Percentiles rank a stretch among this genome's conserved stretches.
Evolutionary conservation across 179 eudicot species (phyloP).

Genomic region (Gypsophila paniculata): DNA sequence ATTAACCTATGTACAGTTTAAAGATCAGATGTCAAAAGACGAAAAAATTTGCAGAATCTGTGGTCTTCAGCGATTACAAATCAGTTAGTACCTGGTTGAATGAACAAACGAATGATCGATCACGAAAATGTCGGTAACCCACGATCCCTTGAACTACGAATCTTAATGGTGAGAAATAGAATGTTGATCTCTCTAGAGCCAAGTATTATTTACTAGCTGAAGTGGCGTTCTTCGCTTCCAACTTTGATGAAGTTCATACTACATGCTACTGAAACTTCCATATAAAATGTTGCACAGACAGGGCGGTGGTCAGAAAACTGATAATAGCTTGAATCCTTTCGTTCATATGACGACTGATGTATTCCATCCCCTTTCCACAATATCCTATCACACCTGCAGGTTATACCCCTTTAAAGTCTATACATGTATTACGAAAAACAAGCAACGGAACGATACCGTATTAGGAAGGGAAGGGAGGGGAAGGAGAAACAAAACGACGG

Average conservation of each 20-base stretch:
- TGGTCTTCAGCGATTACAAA: not conserved
- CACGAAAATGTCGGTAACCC: not conserved
- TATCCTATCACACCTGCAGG: conserved; percentile 80
- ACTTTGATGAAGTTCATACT: conserved; percentile 28
- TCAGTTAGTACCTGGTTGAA: conserved; percentile 12
- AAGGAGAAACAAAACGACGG: no score
- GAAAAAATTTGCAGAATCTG: not conserved
- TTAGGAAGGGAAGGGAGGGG: no score
- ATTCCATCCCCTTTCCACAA: conserved; percentile 70
- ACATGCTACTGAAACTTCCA: conserved; percentile 34
- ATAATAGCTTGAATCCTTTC: conserved; percentile 54
- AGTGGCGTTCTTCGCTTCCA: conserved; percentile 39
- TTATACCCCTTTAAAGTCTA: not conserved
- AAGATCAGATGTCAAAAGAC: not conserved
- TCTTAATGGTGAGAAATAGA: not conserved
- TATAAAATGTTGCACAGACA: conserved; percentile 55
- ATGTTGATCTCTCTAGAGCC: conserved; percentile 2
- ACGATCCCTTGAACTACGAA: conserved; percentile 1
- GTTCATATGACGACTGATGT: conserved; percentile 46
- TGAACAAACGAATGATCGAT: not conserved
- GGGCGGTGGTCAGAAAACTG: conserved; percentile 82
- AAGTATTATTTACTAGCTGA: conserved; percentile 13
- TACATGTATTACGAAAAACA: not conserved
- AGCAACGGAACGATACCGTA: not conserved
- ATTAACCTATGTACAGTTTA: conserved; percentile 10